Base-by-base conservation (phyloP, 441 rosid species). In the Capsella rubella region DNA sequence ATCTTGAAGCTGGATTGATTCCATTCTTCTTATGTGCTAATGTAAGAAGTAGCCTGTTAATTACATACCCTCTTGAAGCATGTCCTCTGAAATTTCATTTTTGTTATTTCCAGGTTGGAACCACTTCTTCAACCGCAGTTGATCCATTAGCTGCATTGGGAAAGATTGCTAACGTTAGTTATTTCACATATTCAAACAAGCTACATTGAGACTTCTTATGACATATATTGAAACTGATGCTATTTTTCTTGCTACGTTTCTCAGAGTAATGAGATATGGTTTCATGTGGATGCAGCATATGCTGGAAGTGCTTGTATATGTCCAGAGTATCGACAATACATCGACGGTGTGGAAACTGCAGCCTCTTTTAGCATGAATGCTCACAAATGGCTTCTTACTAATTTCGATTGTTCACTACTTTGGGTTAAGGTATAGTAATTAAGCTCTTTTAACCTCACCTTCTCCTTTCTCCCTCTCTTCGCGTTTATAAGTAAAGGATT, bases 291-390 rank as follows among this genome's bases (percentile, higher is more conserved):
- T 84, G 93, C 96, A 70, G 97, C 97, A 5, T 91, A 94, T 52
- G 97, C 97, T 61, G 98, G 96, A 82, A 94, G 95, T 77, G 92
- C 97, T 28, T 94, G 98, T 64, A 79, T 94, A 70, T 91, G 97
- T 84, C 93, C 97, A 15, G 97, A 93, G 83, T 88, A 72, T 79
- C 85, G 95, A 11, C 81, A 82, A 4, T 84, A 87, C 80, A 83
- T 91, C 62, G 78, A 91, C 45, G 97, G 97, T 1, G 87, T 91
- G 45, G 97, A 94, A 85, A 84, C 83, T 73, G 91, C 98, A 14
- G 96, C 91, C 76, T 94, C 98, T 6, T 94, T 91, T 75, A 89
- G 85, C 84, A 84, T 90, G 90, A 94, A 91, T 77, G 92, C 96
- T 8, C 96, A 94, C 78, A 94, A 94, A 81, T 90, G 95, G 96